Conservation (phyloP, 2,329 filamentous ascomycete genomes). For the Paramyrothecium roridum region DNA sequence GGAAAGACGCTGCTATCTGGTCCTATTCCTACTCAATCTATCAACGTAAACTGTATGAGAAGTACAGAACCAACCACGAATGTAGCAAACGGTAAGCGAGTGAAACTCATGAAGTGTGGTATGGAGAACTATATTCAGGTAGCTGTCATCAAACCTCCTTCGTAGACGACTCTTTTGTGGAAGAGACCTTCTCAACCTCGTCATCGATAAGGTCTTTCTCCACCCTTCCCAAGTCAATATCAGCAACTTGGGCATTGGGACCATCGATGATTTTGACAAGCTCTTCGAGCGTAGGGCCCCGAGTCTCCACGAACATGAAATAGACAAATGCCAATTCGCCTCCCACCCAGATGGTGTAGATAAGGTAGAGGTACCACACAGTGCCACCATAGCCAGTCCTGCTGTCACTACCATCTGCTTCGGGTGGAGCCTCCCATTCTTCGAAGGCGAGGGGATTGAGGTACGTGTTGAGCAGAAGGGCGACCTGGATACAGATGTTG, state of each 20-base stretch:
- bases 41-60: too few species aligned
- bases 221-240: conserved; percentile 40
- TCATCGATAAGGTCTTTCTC: conserved; percentile 34
- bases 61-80: too few species aligned
- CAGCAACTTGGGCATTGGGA: conserved; percentile 47
- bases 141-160: too few species aligned
- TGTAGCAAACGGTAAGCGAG: too few species aligned
- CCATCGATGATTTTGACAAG: conserved; percentile 66
- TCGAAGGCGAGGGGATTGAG: conserved; percentile 1
- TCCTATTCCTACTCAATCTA: too few species aligned
- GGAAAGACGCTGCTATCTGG: too few species aligned
- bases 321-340: conserved; percentile 33
- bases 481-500: conserved; percentile 1
- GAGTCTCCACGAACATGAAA: conserved; percentile 58
- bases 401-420: not conserved
- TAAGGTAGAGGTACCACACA: conserved; percentile 1
- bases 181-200: not conserved
- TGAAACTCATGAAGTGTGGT: too few species aligned
- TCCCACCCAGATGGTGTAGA: conserved; percentile 2
- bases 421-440: not conserved
- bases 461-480: conserved; percentile 1
- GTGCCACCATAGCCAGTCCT: not conserved
- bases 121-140: too few species aligned
- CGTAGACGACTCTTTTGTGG: not conserved
- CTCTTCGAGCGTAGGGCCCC: conserved; percentile 63